Evolutionary conservation across 352 stramenopile genomes (phyloP), one percentile per base, ranked within the genome.

Genomic region (Pythium phragmitis): DNA sequence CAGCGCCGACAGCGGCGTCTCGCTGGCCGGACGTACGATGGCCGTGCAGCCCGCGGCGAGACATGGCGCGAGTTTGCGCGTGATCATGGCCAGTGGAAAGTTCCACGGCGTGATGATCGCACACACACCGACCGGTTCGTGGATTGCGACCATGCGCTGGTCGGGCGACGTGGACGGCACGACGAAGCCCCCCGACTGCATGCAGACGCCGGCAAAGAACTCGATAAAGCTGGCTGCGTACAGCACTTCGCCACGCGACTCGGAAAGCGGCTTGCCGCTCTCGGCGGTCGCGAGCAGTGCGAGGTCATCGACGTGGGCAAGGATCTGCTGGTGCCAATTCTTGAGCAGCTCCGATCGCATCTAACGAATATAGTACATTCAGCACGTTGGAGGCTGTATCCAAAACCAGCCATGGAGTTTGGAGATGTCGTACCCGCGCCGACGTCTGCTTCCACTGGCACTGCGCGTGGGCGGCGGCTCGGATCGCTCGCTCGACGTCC

Each of bases 71-170:
- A 98, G 82, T 73, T 99, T 99, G 19, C 97, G 85, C 19, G 97
- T 98, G 62, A 99, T 98, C 98, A 99, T 99, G 7, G 96, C 97
- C 46, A 98, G 71, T 6, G 97, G 97, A 68, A 99, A 99, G 77
- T 99, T 99, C 97, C 97, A 99, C 14, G 94, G 97, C 50, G 97
- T 98, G 59, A 99, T 96, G 60, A 99, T 89, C 33, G 78, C 93
- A 60, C 82, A 96, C 21, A 99, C 94, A 42, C 97, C 98, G 4
- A 99, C 88, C 2, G 97, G 93, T 71, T 99, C 80, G 46, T 87
- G 88, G 19, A 91, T 71, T 2, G 78, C 86, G 41, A 97, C 67
- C 60, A 97, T 79, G 46, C 80, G 79, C 56, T 94, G 76, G 36
- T 87, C 72, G 2, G 43, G 52, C 4, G 62, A 45, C 6, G 75